Evolutionary conservation across 1,284 basidiomycete species (phyloP).

Genomic region (Ceratobasidium sp.): DNA sequence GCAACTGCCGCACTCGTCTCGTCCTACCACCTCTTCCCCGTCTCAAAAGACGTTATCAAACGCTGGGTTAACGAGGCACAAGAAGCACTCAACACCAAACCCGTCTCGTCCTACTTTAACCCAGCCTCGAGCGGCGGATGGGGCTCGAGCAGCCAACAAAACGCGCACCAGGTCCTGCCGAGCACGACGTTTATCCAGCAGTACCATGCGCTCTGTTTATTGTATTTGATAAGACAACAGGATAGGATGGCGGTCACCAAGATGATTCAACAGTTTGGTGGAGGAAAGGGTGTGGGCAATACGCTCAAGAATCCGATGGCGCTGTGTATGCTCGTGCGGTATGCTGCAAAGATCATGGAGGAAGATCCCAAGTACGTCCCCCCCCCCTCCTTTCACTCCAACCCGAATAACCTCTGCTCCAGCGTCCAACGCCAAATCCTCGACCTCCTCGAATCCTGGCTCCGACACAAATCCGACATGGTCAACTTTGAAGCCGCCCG

Average conservation of each 20-base stretch:
- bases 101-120: constrained; percentile 70
- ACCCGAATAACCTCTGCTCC: constrained; percentile 23
- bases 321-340: constrained; percentile 98
- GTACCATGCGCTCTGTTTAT: constrained; percentile 94
- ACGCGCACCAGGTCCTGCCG: constrained; percentile 77
- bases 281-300: constrained; percentile 77
- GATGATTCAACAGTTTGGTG: constrained; percentile 97
- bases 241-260: constrained; percentile 99
- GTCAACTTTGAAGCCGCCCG: constrained; percentile 99
- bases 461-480: constrained; percentile 99
- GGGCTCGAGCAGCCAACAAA: constrained; percentile 56
- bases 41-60: constrained; percentile 93
- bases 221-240: constrained; percentile 95
- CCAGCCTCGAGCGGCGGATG: constrained; percentile 55
- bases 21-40: constrained; percentile 94
- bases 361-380: constrained; percentile 91
- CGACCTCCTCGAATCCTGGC: constrained; percentile 92
- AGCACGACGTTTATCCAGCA: constrained; percentile 93
- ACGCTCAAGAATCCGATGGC: constrained; percentile 96
- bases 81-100: constrained; percentile 92
- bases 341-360: constrained; percentile 96
- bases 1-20: constrained; percentile 96
- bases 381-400: constrained; percentile 12
- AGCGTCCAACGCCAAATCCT: constrained; percentile 92
- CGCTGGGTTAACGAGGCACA: constrained; percentile 99